Evolutionary conservation across 805 yeast genomes (phyloP).

Genomic region (Cyberlindnera nakhonratchasimensis): DNA sequence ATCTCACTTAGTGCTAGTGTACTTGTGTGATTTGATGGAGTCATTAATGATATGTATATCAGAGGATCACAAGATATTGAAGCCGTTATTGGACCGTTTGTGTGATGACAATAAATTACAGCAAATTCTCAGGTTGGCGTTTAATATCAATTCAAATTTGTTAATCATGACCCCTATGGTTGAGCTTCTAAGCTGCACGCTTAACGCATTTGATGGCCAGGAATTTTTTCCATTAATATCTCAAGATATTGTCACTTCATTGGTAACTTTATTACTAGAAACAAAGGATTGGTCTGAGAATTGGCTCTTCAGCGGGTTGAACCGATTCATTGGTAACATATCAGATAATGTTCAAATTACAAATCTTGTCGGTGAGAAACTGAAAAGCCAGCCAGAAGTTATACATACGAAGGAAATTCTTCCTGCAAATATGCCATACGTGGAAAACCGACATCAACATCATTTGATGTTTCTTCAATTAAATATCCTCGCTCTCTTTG

Average conservation of each 20-base stretch:
- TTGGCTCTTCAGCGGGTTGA: constrained; percentile 51
- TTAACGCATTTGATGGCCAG: constrained; percentile 25
- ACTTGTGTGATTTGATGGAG: constrained; percentile 57
- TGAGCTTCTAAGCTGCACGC: constrained; percentile 48
- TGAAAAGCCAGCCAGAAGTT: constrained; percentile 16
- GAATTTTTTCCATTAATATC: constrained; percentile 15
- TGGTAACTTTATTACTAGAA: constrained; percentile 37
- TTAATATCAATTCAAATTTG: constrained; percentile 48
- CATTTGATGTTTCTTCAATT: constrained; percentile 43
- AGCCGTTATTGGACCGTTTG: constrained; percentile 2
- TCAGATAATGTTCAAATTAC: constrained; percentile 40
- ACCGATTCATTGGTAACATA: constrained; percentile 51
- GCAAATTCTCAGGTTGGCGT: constrained; percentile 36
- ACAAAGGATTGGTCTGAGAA: constrained; percentile 40
- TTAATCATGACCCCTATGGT: constrained; percentile 49
- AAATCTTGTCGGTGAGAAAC: constrained; percentile 35
- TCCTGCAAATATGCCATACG: constrained; percentile 32
- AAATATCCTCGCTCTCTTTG: constrained; percentile 47
- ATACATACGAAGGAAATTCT: constrained; percentile 13
- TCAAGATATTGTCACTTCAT: constrained; percentile 25
- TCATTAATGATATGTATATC: constrained; percentile 29
- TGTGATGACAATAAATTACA: constrained; percentile 24
- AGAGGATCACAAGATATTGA: constrained; percentile 12
- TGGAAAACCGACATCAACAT: constrained; percentile 38
- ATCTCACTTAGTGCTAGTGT: constrained; percentile 47